Percentiles rank a stretch among this genome's conserved stretches.
phyloP scores from a whole-genome alignment of 768 basidiomycete genomes.

The Agrocybe praecox region DNA sequence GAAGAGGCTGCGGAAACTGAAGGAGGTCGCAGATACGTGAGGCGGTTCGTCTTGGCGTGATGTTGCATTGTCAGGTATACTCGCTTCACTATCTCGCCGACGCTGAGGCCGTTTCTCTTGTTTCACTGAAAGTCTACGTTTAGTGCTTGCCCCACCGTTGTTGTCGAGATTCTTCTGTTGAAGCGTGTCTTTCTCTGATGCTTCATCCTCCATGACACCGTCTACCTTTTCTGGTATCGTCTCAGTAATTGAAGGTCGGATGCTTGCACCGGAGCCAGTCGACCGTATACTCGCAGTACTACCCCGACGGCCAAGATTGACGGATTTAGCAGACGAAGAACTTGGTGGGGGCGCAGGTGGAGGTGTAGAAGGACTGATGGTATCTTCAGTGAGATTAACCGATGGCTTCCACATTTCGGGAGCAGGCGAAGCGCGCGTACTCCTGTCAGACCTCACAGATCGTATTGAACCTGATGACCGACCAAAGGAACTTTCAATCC shows the following conservation, averaged over 20 bases:
- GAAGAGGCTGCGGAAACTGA: neutral
- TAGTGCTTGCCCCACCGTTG: slow-evolving; percentile 10
- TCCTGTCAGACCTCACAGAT: slow-evolving; percentile 32
- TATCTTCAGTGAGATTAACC: slow-evolving; percentile 47
- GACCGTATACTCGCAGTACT: slow-evolving; percentile 55
- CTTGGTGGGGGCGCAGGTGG: slow-evolving; percentile 11
- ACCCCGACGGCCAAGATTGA: slow-evolving; percentile 43
- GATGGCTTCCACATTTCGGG: slow-evolving; percentile 56
- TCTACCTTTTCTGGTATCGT: slow-evolving; percentile 39
- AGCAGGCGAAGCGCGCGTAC: slow-evolving; percentile 31
- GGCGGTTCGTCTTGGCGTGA: slow-evolving; percentile 3
- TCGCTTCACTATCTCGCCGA: slow-evolving; percentile 23
- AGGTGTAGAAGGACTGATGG: slow-evolving; percentile 7
- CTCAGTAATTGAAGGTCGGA: slow-evolving; percentile 41
- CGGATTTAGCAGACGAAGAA: slow-evolving; percentile 31
- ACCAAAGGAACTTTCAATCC: slow-evolving; percentile 14
- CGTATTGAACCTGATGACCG: slow-evolving; percentile 26
- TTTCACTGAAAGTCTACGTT: slow-evolving; percentile 16
- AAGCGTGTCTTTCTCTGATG: neutral
- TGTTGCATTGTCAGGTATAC: slow-evolving; percentile 9
- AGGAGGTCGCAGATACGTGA: slow-evolving; percentile 6
- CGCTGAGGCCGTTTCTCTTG: slow-evolving; percentile 15
- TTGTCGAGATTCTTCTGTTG: no score
- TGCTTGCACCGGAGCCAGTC: slow-evolving; percentile 36
- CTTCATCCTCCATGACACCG: slow-evolving; percentile 18